Base-by-base conservation (phyloP, 345 rosid genomes). In the Acer campestre region DNA sequence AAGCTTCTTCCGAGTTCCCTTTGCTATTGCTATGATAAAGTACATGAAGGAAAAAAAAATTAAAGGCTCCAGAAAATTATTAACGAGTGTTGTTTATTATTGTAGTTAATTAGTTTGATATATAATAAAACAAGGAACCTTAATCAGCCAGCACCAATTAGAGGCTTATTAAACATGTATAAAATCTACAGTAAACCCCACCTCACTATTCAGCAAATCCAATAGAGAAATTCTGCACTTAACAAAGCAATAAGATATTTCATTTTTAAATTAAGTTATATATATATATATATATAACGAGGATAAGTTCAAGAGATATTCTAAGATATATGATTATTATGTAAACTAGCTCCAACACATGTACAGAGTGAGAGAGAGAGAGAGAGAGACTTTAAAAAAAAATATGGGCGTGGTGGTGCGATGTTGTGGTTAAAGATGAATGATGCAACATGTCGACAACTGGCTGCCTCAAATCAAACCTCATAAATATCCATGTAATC, bases 391-490 rank as follows among this genome's bases (percentile, higher is more conserved):
- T 14, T 69, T 6, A 68, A 42, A 42, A 4, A 3, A 4, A 35
- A 53, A 75, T n/a, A 13, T 4, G 2, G 71, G 67, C 22, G 1
- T 42, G 46, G 16, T 14, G 14, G 49, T 53, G n/a, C 35, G 42
- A 10, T 67, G 20, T 0, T 58, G 29, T 59, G 20, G 73, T 40
- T 38, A 23, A 29, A 29, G 65, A 31, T 27, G 65, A 13, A 10
- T 64, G 70, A 61, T 67, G 65, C 80, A 80, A 73, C 71, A 48
- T 72, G 74, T 76, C 76, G 55, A 58, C 73, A 46, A 40, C 44
- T 62, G 44, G 18, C 11, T 63, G 55, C 70, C 62, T 48, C 70
- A 38, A 65, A 27, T 17, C 67, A 35, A 35, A 35, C 38, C 38
- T 35, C 38, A 35, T 35, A 35, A 63, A 10, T 63, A 4, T 63